Conservation (phyloP, 768 basidiomycete species). For the Termitomyces sp. region DNA sequence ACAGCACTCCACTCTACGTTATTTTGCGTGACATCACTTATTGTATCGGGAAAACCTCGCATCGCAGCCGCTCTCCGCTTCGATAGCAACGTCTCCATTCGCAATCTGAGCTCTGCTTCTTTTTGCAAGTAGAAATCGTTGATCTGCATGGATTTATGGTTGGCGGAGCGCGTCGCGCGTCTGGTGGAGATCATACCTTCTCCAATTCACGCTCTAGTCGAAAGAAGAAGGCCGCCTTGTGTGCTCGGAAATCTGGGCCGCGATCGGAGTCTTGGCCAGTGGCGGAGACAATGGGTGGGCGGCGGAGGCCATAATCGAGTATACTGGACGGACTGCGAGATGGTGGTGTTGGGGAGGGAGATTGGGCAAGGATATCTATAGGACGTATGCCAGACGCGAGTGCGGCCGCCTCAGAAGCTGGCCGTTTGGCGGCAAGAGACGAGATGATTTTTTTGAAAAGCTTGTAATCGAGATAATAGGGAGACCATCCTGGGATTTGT, state of each 20-base stretch:
- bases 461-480: slow-evolving; percentile 97
- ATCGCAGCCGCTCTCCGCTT: slow-evolving; percentile 84
- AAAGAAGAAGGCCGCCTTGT: slow-evolving; percentile 98
- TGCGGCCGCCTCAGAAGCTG: slow-evolving; percentile 85
- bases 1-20: slow-evolving; percentile 94
- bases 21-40: slow-evolving; percentile 52
- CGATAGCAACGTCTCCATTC: slow-evolving; percentile 88
- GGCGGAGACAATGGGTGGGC: slow-evolving; percentile 55
- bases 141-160: slow-evolving; percentile 50
- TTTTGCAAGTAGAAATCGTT: slow-evolving; percentile 97
- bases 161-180: slow-evolving; percentile 1
- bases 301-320: slow-evolving; percentile 36
- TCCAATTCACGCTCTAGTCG: slow-evolving; percentile 96
- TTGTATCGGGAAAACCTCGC: slow-evolving; percentile 62
- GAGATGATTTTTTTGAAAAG: slow-evolving; percentile 98
- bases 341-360: slow-evolving; percentile 21
- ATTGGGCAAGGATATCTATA: slow-evolving; percentile 36
- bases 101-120: slow-evolving; percentile 88
- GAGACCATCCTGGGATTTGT: slow-evolving; percentile 95
- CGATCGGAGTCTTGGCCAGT: slow-evolving; percentile 65
- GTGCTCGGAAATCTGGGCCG: slow-evolving; percentile 85
- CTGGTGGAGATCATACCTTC: slow-evolving; percentile 53
- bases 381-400: slow-evolving; percentile 80
- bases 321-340: slow-evolving; percentile 24
- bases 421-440: slow-evolving; percentile 83